Conservation (phyloP, 345 rosid species). For the Geranium brycei region DNA sequence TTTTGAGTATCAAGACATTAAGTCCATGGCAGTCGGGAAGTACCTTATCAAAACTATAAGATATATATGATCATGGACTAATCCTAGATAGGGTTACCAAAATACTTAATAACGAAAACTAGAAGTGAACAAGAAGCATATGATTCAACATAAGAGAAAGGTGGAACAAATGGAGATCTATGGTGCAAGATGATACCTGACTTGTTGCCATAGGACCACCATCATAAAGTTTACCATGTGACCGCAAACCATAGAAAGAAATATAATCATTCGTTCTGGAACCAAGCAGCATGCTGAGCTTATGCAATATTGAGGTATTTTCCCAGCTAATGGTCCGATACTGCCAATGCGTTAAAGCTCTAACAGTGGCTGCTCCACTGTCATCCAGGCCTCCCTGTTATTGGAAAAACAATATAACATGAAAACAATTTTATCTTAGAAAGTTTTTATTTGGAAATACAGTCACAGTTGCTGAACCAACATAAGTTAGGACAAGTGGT, state of each 20-base stretch:
- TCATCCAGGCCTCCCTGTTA: constrained; percentile 82
- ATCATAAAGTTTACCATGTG: constrained; percentile 55
- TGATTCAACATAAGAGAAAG: not conserved
- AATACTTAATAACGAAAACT: not conserved
- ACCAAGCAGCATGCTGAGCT: constrained; percentile 44
- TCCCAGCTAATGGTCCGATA: constrained; percentile 73
- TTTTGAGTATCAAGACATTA: too few relatives aligned
- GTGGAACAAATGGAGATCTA: not conserved
- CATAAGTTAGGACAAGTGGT: too few relatives aligned
- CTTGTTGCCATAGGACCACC: constrained; percentile 71
- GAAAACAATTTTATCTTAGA: not conserved
- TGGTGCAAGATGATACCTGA: constrained; percentile 35
- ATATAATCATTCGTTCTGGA: constrained; percentile 61
- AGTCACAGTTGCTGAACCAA: constrained; percentile 40
- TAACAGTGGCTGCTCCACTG: constrained; percentile 80
- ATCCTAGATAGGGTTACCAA: not conserved
- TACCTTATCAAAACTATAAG: too few relatives aligned
- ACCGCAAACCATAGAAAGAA: constrained; percentile 72
- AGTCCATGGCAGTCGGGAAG: too few relatives aligned
- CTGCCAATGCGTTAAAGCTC: constrained; percentile 95
- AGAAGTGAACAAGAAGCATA: not conserved
- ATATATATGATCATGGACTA: not conserved
- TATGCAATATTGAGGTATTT: constrained; percentile 57
- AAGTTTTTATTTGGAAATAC: not conserved
- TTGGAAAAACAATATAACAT: constrained; percentile 4